Base-by-base conservation (phyloP, 1,284 basidiomycete species). In the Ganoderma leucocontextum region DNA sequence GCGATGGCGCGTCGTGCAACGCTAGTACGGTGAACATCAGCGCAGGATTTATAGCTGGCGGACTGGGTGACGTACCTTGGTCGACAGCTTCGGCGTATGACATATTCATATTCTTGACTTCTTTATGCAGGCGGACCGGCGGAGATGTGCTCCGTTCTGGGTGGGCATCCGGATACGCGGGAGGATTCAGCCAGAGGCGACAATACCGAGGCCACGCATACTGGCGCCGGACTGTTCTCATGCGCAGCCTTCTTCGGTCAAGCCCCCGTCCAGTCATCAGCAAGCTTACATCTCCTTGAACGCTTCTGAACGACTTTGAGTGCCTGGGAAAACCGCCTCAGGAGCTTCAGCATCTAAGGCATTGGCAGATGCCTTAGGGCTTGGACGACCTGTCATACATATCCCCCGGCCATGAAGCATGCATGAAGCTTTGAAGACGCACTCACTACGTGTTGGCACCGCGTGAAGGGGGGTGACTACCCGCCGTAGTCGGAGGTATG, bases 181-280 rank as follows among this genome's bases (percentile, higher is more conserved):
- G 42, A 63, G 42, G 36, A 15, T 19, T 33, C 22, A 22, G 12
- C 36, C 22, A 42, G 55, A 53, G 17, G 17, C n/a, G 35, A 62
- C 1, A 19, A 41, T 29, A 13, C 13, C 41, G 55, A 35, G 65
- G 22, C 59, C 66, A 67, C 58, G 66, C 52, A 35, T 49, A 9
- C 49, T 49, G 39, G 33, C 66, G 62, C 62, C 62, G 64, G 66
- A 67, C 66, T 15, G 60, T 25, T 60, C 55, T 58, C 55, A 52
- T 63, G 49, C 4, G 15, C 65, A n/a, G 60, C 15, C 4, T 19
- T 33, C 12, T 13, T 42, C 38, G 22, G 55, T 36, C 33, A 19
- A 58, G 35, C 15, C 19, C 35, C 55, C 55, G 33, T 35, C 19
- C 19, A 58, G 19, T n/a, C n/a, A n/a, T n/a, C n/a, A n/a, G n/a